A percentile compares a stretch with the other conserved stretches of the same genome.
These are phyloP conservation scores for Sordaria brevicollis DNA, from an alignment of 495 filamentous ascomycete species.

Conservation along the genomic window DNA sequence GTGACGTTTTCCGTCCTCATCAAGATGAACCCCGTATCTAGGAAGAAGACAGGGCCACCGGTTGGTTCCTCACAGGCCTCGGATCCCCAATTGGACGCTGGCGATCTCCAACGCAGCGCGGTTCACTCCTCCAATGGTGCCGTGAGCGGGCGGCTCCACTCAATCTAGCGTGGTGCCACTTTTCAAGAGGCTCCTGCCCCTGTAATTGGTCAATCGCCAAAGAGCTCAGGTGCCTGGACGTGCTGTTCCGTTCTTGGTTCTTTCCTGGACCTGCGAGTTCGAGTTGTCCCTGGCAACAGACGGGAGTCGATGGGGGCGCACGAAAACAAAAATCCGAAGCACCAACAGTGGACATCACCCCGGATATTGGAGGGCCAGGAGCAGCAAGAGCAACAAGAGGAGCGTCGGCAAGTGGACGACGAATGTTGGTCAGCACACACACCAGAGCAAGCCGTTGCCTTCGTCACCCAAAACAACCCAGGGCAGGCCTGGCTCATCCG, in stretches of 20 bases:
- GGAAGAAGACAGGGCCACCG: not conserved
- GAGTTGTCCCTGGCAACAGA: constrained; percentile 10
- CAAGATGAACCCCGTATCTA: too few species aligned
- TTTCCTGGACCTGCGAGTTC: too few species aligned
- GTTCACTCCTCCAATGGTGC: not conserved
- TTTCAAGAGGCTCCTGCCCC: not conserved
- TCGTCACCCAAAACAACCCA: too few species aligned
- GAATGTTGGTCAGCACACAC: not conserved
- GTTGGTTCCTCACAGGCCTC: not conserved
- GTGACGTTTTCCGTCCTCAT: not conserved
- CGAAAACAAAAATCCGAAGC: constrained; percentile 14
- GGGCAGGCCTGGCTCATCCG: not conserved
- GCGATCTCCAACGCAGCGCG: not conserved
- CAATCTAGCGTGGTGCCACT: constrained; percentile 1
- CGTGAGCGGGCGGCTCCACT: not conserved
- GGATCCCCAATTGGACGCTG: not conserved
- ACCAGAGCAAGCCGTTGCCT: not conserved
- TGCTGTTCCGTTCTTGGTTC: too few species aligned
- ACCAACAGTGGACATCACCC: constrained; percentile 5
- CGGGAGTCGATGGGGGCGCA: not conserved
- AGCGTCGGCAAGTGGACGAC: not conserved
- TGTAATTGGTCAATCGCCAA: not conserved
- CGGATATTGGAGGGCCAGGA: not conserved
- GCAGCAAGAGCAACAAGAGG: too few species aligned
- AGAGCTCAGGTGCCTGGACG: not conserved